Conservation (phyloP, 2,329 filamentous ascomycete genomes). For the Pochonia chlamydosporia region DNA sequence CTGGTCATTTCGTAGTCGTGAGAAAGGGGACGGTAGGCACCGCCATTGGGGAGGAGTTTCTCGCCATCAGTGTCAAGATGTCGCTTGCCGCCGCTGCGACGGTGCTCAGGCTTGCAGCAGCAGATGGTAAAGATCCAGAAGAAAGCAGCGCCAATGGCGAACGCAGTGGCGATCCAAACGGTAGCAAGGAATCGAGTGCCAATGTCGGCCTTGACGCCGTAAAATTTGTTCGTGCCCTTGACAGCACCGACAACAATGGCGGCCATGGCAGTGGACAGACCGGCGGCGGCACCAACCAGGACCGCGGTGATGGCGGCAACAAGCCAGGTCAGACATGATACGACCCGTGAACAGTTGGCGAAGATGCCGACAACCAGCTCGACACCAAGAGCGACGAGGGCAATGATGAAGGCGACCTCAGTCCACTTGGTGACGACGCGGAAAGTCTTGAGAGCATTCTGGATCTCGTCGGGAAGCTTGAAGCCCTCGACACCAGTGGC, state of each 20-base stretch:
- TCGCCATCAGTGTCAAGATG: constrained; percentile 34
- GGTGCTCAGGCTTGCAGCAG: constrained; percentile 65
- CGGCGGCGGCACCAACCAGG: constrained; percentile 55
- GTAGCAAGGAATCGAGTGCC: constrained; percentile 65
- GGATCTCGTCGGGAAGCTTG: constrained; percentile 61
- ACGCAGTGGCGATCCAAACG: constrained; percentile 75
- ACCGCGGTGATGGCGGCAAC: constrained; percentile 57
- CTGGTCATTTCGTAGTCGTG: constrained; percentile 28
- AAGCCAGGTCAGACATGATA: constrained; percentile 78
- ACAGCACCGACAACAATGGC: constrained; percentile 55
- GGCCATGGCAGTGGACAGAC: constrained; percentile 70
- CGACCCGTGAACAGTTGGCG: constrained; percentile 74
- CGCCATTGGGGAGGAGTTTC: constrained; percentile 42
- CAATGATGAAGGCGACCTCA: constrained; percentile 72
- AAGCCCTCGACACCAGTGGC: constrained; percentile 45
- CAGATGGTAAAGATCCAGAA: constrained; percentile 93
- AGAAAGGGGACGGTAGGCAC: constrained; percentile 29
- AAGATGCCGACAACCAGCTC: constrained; percentile 77
- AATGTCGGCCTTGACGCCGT: constrained; percentile 62
- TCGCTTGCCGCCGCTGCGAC: constrained; percentile 25
- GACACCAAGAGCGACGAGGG: constrained; percentile 61
- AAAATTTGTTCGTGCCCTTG: constrained; percentile 55
- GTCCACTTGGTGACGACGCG: constrained; percentile 73
- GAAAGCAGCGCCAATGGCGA: constrained; percentile 67
- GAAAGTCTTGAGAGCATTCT: constrained; percentile 66